Conservation (phyloP, 768 basidiomycete species). For the Infundibulicybe gibba region DNA sequence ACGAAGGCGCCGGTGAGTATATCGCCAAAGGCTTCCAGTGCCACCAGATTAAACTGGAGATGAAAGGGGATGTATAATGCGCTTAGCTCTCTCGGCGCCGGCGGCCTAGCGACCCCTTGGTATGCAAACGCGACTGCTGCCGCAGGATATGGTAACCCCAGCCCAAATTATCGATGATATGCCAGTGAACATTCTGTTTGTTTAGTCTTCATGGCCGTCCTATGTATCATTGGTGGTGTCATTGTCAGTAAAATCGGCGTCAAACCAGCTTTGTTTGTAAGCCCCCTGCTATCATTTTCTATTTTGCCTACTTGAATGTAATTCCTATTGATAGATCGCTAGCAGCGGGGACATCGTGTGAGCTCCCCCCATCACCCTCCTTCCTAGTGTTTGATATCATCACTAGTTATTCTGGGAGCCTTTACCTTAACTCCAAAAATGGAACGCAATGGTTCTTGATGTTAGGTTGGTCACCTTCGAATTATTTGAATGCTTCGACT, state of each 20-base stretch:
- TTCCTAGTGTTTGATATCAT: not conserved
- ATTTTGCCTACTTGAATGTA: not conserved
- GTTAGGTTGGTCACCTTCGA: constrained; percentile 6
- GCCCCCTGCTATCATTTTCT: not conserved
- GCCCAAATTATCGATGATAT: too few species aligned
- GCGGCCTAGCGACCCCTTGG: constrained; percentile 28
- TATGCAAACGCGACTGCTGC: constrained; percentile 27
- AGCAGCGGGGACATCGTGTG: constrained; percentile 28
- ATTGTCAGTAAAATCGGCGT: constrained; percentile 29
- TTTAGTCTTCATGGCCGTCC: constrained; percentile 24
- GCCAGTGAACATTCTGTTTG: not conserved
- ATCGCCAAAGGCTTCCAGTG: too few species aligned
- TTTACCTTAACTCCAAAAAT: constrained; percentile 29
- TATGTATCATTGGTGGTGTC: constrained; percentile 26
- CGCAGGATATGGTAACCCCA: constrained; percentile 19
- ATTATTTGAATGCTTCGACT: too few species aligned
- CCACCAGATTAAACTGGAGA: too few species aligned
- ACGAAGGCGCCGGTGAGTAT: too few species aligned
- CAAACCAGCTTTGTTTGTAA: constrained; percentile 17
- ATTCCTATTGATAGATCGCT: constrained; percentile 13
- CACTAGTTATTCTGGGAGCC: constrained; percentile 24
- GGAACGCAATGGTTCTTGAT: constrained; percentile 31
- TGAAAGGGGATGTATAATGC: constrained; percentile 26
- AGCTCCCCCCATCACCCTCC: not conserved
- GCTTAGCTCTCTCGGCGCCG: constrained; percentile 23